Conservation (phyloP, 768 basidiomycete genomes). For the Imleria badia region DNA sequence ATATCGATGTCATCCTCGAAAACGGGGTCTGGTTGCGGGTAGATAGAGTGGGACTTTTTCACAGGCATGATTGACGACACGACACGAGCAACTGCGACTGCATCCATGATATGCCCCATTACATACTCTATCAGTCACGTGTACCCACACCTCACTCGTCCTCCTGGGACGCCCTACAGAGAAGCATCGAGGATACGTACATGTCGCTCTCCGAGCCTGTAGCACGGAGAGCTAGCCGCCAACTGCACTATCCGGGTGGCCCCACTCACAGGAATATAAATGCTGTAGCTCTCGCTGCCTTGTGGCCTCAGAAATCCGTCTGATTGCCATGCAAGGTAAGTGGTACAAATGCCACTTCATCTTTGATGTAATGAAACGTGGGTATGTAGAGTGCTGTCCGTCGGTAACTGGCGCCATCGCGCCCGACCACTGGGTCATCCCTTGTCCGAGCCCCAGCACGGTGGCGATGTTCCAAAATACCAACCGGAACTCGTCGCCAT, state of each 20-base stretch:
- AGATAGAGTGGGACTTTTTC: constrained; percentile 17
- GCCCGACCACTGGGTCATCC: not conserved
- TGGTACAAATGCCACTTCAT: not conserved
- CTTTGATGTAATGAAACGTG: not conserved
- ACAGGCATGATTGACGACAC: constrained; percentile 25
- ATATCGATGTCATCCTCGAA: constrained; percentile 40
- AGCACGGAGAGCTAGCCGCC: not conserved
- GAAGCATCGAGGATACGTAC: constrained; percentile 17
- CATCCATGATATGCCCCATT: not conserved
- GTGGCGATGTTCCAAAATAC: not conserved
- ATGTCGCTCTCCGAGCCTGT: not conserved
- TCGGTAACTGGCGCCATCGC: not conserved
- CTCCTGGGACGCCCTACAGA: too few species aligned
- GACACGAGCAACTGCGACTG: constrained; percentile 10
- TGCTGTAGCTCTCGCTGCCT: not conserved
- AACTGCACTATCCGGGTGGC: constrained; percentile 4
- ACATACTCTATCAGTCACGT: constrained; percentile 19
- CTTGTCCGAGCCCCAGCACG: not conserved
- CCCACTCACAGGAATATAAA: not conserved
- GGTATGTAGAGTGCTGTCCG: constrained; percentile 1
- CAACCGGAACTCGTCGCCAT: not conserved
- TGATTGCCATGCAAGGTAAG: constrained; percentile 4
- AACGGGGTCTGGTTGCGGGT: constrained; percentile 21
- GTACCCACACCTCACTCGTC: not conserved
- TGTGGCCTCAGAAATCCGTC: not conserved